A percentile compares a stretch with the other conserved stretches of the same genome.
Conservation (phyloP, 441 rosid genomes). For the Lagerstroemia fauriei region DNA sequence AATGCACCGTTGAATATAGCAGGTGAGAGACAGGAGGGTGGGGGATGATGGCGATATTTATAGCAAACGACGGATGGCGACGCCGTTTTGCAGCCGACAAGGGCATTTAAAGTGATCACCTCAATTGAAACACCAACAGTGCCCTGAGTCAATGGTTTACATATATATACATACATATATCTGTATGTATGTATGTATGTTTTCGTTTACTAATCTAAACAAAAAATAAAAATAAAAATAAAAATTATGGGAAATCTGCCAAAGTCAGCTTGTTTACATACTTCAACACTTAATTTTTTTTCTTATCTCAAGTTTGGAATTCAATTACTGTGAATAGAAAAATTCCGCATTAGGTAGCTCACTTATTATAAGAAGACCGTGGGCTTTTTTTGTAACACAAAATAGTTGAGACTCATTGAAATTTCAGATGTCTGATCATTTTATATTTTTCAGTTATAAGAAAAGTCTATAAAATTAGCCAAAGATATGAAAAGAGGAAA, state of each 20-base stretch:
- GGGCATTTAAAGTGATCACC: not conserved
- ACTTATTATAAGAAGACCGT: too few relatives aligned
- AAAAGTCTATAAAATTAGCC: too few relatives aligned
- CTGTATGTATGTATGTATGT: not conserved
- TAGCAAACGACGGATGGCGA: slow-evolving; percentile 46
- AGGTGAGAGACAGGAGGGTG: not conserved
- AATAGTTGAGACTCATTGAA: too few relatives aligned
- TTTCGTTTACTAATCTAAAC: not conserved
- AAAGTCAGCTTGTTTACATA: too few relatives aligned
- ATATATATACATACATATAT: not conserved
- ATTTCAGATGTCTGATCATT: too few relatives aligned
- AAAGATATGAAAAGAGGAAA: too few relatives aligned
- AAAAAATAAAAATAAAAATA: not conserved
- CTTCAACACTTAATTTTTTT: too few relatives aligned
- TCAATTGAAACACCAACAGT: not conserved
- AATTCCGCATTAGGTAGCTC: too few relatives aligned
- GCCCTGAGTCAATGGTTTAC: not conserved
- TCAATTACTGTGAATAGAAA: too few relatives aligned
- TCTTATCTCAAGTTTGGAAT: too few relatives aligned
- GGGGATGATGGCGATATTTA: slow-evolving; percentile 25
- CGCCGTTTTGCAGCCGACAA: slow-evolving; percentile 45
- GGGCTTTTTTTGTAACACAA: too few relatives aligned
- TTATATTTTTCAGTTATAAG: too few relatives aligned
- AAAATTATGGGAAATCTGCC: not conserved
- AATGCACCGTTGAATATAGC: not conserved